phyloP scores from a whole-genome alignment of 2,329 filamentous ascomycete species.

The Arachnomyces sp. region DNA sequence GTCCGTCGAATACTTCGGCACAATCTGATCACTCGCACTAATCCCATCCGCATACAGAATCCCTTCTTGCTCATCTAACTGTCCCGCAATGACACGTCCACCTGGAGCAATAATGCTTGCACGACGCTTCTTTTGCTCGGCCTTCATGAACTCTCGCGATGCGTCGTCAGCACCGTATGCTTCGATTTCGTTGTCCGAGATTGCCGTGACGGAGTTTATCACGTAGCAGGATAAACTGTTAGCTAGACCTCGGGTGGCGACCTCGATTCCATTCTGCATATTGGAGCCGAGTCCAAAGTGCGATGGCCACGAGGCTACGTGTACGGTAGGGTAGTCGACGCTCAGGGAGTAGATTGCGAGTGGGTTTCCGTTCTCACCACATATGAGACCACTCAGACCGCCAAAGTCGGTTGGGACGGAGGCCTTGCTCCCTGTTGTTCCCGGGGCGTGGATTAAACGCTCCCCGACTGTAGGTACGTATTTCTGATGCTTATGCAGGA shows the following conservation, averaged over 20 bases:
- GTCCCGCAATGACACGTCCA: slow-evolving; percentile 1
- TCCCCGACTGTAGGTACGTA: slow-evolving; percentile 5
- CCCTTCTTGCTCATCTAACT: slow-evolving; percentile 3
- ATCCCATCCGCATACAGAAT: slow-evolving; percentile 4
- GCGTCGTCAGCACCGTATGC: neutral
- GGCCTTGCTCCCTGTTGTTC: slow-evolving; percentile 4
- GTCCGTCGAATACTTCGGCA: slow-evolving; percentile 1
- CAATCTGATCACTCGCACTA: slow-evolving; percentile 1
- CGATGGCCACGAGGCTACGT: slow-evolving; percentile 5
- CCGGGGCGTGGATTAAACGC: slow-evolving; percentile 2
- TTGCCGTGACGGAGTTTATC: slow-evolving; percentile 3
- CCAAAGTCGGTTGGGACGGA: slow-evolving; percentile 3
- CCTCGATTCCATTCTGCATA: slow-evolving; percentile 1
- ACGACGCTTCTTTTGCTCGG: slow-evolving; percentile 1
- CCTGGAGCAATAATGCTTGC: slow-evolving; percentile 2
- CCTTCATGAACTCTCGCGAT: slow-evolving; percentile 1
- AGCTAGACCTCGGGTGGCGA: neutral
- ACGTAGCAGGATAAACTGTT: neutral
- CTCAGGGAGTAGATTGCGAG: slow-evolving; percentile 2
- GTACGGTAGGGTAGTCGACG: slow-evolving; percentile 3
- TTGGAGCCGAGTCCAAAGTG: neutral
- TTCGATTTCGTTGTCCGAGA: slow-evolving; percentile 1
- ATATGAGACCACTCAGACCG: slow-evolving; percentile 3
- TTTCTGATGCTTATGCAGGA: slow-evolving; percentile 6
- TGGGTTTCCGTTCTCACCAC: slow-evolving; percentile 4